Evolutionary conservation across 2,329 filamentous ascomycete genomes (phyloP).

Genomic region (Chaetomium olivaceum): DNA sequence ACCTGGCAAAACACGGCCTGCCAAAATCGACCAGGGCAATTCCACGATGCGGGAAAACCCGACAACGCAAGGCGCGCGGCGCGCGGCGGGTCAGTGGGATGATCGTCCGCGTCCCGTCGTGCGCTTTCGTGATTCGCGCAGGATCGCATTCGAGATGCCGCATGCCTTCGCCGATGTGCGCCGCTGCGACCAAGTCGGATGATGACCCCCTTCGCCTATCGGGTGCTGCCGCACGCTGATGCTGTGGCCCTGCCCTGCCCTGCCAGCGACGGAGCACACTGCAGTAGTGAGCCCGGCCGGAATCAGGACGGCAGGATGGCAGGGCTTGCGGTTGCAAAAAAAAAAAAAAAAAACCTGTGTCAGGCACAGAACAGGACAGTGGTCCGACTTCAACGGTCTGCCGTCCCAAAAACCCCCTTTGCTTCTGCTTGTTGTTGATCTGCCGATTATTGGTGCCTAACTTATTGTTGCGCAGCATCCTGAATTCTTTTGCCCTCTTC

Average conservation of each 20-base stretch:
- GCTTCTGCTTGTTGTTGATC: neutral
- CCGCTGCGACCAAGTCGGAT: neutral
- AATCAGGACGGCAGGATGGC: neutral
- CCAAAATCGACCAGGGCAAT: neutral
- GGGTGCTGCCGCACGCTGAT: neutral
- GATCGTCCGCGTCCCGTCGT: neutral
- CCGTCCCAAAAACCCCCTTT: neutral
- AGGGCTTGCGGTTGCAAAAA: neutral
- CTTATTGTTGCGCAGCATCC: neutral
- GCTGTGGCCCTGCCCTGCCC: neutral
- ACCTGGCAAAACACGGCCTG: neutral
- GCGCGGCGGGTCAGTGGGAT: slow-evolving; percentile 7
- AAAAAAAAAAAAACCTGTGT: too few species aligned
- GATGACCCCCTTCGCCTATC: neutral
- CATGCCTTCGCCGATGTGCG: neutral
- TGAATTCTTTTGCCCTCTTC: neutral
- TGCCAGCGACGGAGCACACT: neutral
- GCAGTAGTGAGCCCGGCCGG: neutral
- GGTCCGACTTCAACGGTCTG: neutral
- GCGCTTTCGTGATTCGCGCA: slow-evolving; percentile 5
- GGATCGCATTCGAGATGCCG: neutral
- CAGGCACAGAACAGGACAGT: neutral
- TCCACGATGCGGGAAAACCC: neutral
- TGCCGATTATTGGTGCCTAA: neutral
- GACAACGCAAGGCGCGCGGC: neutral